A percentile compares a stretch with the other conserved stretches of the same genome.
These are phyloP conservation scores for Didymella lethalis DNA, from an alignment of 2,329 filamentous ascomycete species.

Conservation along the genomic window DNA sequence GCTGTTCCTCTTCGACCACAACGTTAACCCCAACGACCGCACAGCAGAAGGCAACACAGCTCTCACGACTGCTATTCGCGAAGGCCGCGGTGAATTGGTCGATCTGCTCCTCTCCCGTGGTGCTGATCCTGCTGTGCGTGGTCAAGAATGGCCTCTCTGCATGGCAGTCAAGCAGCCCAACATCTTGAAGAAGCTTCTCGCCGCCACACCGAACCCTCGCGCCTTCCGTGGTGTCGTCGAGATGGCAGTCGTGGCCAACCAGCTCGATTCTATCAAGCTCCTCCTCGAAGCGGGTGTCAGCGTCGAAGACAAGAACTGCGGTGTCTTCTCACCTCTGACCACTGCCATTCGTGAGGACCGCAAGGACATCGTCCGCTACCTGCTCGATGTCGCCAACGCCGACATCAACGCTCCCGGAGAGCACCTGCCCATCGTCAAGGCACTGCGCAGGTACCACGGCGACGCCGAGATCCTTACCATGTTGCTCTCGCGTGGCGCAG, in stretches of 20 bases:
- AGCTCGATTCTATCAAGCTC: slow-evolving; percentile 72
- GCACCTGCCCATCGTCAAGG: slow-evolving; percentile 75
- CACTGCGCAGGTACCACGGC: slow-evolving; percentile 67
- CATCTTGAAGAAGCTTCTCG: slow-evolving; percentile 66
- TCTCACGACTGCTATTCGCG: slow-evolving; percentile 70
- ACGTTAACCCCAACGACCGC: slow-evolving; percentile 67
- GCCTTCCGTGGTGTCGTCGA: slow-evolving; percentile 73
- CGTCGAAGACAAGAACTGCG: slow-evolving; percentile 75
- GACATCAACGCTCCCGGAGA: slow-evolving; percentile 73
- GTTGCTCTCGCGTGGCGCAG: slow-evolving; percentile 69
- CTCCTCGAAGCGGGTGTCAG: slow-evolving; percentile 70
- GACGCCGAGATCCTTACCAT: slow-evolving; percentile 69
- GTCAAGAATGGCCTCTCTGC: slow-evolving; percentile 74
- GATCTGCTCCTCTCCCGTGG: slow-evolving; percentile 66
- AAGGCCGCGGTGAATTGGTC: slow-evolving; percentile 66
- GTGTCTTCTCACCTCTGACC: slow-evolving; percentile 74
- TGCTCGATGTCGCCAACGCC: slow-evolving; percentile 68
- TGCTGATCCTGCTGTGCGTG: slow-evolving; percentile 68
- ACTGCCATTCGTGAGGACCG: slow-evolving; percentile 71
- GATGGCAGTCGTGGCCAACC: slow-evolving; percentile 71
- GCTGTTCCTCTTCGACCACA: slow-evolving; percentile 67
- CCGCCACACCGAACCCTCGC: slow-evolving; percentile 64
- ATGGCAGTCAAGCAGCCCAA: slow-evolving; percentile 70
- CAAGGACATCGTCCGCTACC: slow-evolving; percentile 67
- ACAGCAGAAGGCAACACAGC: slow-evolving; percentile 66